Evolutionary conservation across 2,329 filamentous ascomycete genomes (phyloP).

Genomic region (Cladophialophora exuberans): DNA sequence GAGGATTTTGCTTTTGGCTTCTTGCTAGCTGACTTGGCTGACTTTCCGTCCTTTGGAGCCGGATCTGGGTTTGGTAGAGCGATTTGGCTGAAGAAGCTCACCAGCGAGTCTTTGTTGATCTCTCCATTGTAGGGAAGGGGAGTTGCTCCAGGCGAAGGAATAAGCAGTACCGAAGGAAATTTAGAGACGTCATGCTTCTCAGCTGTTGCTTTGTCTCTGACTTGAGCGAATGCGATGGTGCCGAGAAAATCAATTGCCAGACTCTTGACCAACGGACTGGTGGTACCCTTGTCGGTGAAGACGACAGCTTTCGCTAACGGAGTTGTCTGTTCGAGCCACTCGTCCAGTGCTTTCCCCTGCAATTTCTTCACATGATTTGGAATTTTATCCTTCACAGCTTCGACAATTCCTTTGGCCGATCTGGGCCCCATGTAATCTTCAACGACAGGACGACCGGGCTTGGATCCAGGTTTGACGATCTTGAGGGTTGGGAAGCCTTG

Average conservation of each 20-base stretch:
- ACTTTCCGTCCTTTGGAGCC: constrained; percentile 48
- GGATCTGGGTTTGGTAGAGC: constrained; percentile 80
- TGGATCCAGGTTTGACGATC: constrained; percentile 84
- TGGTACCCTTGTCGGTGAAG: constrained; percentile 91
- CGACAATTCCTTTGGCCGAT: constrained; percentile 82
- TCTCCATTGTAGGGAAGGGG: constrained; percentile 77
- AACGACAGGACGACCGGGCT: constrained; percentile 74
- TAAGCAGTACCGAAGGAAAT: constrained; percentile 78
- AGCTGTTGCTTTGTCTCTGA: constrained; percentile 77
- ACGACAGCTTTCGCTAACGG: constrained; percentile 81
- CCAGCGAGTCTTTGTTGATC: constrained; percentile 79
- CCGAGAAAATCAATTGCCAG: constrained; percentile 90
- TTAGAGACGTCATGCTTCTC: constrained; percentile 74
- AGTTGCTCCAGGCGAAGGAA: constrained; percentile 72
- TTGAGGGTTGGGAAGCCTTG: constrained; percentile 96
- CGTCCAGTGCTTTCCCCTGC: constrained; percentile 75
- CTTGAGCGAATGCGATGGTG: constrained; percentile 76
- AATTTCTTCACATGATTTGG: constrained; percentile 87
- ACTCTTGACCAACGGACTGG: constrained; percentile 78
- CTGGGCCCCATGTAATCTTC: constrained; percentile 90
- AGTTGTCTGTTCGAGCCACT: constrained; percentile 70
- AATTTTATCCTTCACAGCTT: constrained; percentile 83
- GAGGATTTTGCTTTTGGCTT: constrained; percentile 45
- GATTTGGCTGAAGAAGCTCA: constrained; percentile 79
- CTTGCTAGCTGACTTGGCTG: constrained; percentile 37